These are phyloP conservation scores for Lentinula sp. DNA, from an alignment of 768 basidiomycete genomes.

Conservation along the genomic window DNA sequence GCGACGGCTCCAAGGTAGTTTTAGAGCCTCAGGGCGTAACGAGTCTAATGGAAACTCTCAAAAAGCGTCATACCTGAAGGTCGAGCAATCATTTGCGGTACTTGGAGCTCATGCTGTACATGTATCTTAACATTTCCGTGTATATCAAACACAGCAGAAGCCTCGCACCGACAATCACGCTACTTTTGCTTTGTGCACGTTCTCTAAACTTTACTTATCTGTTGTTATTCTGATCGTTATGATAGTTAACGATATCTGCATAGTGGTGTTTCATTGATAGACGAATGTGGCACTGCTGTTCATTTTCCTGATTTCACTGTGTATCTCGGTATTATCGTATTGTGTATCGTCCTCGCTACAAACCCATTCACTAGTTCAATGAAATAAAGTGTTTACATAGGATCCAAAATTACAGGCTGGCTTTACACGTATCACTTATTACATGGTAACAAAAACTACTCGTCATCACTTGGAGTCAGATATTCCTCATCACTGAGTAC, in stretches of 20 bases:
- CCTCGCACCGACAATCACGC: background rate
- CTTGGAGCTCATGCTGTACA: background rate
- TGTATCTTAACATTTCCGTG: background rate
- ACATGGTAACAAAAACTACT: slow-evolving; percentile 21
- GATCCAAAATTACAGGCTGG: background rate
- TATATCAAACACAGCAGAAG: background rate
- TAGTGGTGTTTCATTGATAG: background rate
- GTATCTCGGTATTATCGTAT: background rate
- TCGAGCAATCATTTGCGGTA: background rate
- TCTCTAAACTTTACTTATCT: background rate
- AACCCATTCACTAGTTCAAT: background rate
- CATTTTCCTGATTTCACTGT: background rate
- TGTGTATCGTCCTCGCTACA: background rate
- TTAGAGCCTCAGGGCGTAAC: slow-evolving; percentile 51
- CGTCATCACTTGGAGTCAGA: slow-evolving; percentile 58
- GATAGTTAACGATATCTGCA: no score
- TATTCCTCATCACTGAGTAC: slow-evolving; percentile 64
- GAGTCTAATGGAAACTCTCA: slow-evolving; percentile 38
- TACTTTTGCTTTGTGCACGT: background rate
- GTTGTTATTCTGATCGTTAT: background rate
- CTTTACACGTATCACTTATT: background rate
- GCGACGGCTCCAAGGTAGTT: slow-evolving; percentile 81
- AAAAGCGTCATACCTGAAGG: background rate
- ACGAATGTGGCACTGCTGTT: background rate
- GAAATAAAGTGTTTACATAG: background rate